Conservation (phyloP, 2,329 filamentous ascomycete species). For the Tothia fuscella region DNA sequence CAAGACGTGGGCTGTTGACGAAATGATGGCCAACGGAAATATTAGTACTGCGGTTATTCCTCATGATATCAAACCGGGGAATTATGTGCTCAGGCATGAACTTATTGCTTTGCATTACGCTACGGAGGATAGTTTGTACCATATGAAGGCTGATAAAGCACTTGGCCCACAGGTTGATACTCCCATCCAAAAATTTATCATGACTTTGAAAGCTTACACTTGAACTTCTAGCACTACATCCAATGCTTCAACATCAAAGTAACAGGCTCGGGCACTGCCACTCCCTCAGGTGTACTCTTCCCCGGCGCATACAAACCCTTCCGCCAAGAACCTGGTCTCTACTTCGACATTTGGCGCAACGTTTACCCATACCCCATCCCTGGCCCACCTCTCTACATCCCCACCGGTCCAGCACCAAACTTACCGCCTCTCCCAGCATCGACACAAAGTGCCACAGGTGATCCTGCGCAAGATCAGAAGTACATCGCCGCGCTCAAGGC, state of each 20-base stretch:
- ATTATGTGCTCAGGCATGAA: conserved; percentile 45
- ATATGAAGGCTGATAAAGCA: conserved; percentile 5
- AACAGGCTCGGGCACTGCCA: conserved; percentile 28
- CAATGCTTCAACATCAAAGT: conserved; percentile 41
- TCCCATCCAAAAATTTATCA: neutral
- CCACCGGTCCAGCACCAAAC: neutral
- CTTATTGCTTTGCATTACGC: conserved; percentile 37
- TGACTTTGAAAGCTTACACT: conserved; percentile 14
- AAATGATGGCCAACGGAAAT: conserved; percentile 31
- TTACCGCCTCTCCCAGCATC: neutral
- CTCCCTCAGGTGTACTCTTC: conserved; percentile 23
- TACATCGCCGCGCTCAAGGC: conserved; percentile 2
- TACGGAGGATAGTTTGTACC: conserved; percentile 14
- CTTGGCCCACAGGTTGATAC: conserved; percentile 5
- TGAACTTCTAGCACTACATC: conserved; percentile 40
- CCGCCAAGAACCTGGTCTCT: conserved; percentile 30
- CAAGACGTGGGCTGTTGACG: conserved; percentile 24
- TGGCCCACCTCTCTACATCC: conserved; percentile 16
- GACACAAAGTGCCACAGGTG: conserved; percentile 1
- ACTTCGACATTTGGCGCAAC: conserved; percentile 24
- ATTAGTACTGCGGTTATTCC: conserved; percentile 36
- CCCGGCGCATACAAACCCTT: conserved; percentile 28
- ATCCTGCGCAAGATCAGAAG: conserved; percentile 2
- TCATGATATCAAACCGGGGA: conserved; percentile 29
- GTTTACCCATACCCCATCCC: conserved; percentile 23